Evolutionary conservation across 352 stramenopile genomes (phyloP), one percentile per base, ranked within the genome.

Genomic region (Phytophthora constricta): DNA sequence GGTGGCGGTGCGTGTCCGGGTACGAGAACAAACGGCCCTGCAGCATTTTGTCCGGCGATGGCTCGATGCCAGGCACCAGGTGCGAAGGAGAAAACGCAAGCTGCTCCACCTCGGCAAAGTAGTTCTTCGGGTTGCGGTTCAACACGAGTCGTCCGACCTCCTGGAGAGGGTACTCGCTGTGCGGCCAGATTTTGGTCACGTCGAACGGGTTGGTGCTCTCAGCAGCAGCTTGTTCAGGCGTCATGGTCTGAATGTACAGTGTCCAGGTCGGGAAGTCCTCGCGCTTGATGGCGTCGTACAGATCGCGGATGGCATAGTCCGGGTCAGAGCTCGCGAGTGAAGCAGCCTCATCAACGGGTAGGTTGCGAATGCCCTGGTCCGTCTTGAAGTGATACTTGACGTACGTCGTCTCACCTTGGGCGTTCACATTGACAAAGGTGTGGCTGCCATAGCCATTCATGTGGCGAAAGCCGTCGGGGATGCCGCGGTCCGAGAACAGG

Each of bases 361-460:
- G 73, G 74, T 95, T 94, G 62, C 84, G 81, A 62, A 93, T 89
- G 37, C 90, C 90, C 42, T 90, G 82, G 68, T 96, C 82, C 14
- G 89, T 88, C 59, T 96, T 95, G 66, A 91, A 92, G 62, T 97
- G 90, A 66, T 95, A 97, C 80, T 97, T 97, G 67, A 96, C 84
- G 63, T 86, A 97, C 26, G 88, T 72, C 19, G 58, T 62, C 33
- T 88, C 76, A 31, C 79, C 82, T 25, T 77, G 51, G 5, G 72
- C 73, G 62, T 95, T 96, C 19, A 94, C 75, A 70, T 86, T 89
- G 62, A 87, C 90, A 70, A 97, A 97, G 45, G 90, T 97, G 77
- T 97, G 87, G 57, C 66, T 88, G 47, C 90, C 90, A 66, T 95
- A 97, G 51, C 89, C 90, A 62, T 97, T 90, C 85, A 97, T 93